Evolutionary conservation across 768 basidiomycete genomes (phyloP).

Genomic region (Leccinum aurantiacum): DNA sequence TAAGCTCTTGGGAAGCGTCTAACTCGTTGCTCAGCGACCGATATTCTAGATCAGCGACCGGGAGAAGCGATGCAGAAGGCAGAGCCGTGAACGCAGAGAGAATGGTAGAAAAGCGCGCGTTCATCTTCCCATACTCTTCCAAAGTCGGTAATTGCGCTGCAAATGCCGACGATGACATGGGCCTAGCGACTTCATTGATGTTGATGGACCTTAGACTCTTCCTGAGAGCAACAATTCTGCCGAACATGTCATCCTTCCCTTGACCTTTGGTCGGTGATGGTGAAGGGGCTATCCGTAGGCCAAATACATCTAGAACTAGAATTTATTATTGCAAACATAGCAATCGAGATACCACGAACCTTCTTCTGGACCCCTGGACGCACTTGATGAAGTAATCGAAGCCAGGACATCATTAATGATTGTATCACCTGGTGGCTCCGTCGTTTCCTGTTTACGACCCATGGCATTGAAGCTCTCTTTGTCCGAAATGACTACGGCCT

Average conservation of each 20-base stretch:
- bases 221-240: conserved; percentile 52
- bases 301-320: conserved; percentile 56
- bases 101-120: conserved; percentile 46
- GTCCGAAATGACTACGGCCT: not conserved
- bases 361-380: conserved; percentile 17
- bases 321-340: conserved; percentile 6
- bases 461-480: not conserved
- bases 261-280: conserved; percentile 35
- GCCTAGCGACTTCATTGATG: conserved; percentile 54
- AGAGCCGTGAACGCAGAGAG: conserved; percentile 46
- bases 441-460: conserved; percentile 2
- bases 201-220: conserved; percentile 61
- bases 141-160: conserved; percentile 51
- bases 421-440: not conserved
- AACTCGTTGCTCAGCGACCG: conserved; percentile 60
- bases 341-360: conserved; percentile 19
- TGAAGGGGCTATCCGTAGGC: conserved; percentile 40
- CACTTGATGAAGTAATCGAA: not conserved
- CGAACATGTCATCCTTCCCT: conserved; percentile 47
- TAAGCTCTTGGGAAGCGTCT: conserved; percentile 45
- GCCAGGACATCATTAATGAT: not conserved
- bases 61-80: conserved; percentile 42
- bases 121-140: conserved; percentile 48
- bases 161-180: conserved; percentile 32
- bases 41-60: conserved; percentile 55